A percentile compares a stretch with the other conserved stretches of the same genome.
phyloP scores from a whole-genome alignment of 2,329 filamentous ascomycete genomes.

The Chrysosphaeria jannelii region DNA sequence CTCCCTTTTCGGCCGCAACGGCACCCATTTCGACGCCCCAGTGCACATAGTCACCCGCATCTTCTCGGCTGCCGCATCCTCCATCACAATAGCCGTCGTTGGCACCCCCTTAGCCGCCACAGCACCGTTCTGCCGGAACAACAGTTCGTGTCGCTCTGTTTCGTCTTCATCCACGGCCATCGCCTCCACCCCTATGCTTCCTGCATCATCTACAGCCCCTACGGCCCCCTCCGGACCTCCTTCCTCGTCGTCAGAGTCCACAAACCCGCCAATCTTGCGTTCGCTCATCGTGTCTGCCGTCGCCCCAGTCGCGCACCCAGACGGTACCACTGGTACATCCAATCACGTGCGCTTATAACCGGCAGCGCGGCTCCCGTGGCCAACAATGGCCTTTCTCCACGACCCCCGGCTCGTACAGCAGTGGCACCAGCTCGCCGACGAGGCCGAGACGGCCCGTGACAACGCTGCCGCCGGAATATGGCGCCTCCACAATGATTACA shows the following conservation, averaged over 20 bases:
- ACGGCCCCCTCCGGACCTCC: no score
- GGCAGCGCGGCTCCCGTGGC: no score
- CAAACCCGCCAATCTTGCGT: constrained; percentile 3
- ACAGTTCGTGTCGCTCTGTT: constrained; percentile 4
- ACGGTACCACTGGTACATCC: no score
- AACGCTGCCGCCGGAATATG: constrained; percentile 78
- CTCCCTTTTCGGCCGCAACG: constrained; percentile 8
- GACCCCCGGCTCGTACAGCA: constrained; percentile 79
- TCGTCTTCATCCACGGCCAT: constrained; percentile 2
- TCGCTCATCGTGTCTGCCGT: neutral
- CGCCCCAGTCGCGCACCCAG: neutral
- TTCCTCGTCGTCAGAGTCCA: constrained; percentile 4
- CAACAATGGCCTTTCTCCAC: constrained; percentile 31
- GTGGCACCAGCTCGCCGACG: constrained; percentile 65
- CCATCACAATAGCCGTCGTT: constrained; percentile 1
- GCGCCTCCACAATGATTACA: constrained; percentile 60
- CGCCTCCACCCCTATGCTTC: no score
- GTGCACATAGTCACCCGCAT: no score
- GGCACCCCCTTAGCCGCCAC: neutral
- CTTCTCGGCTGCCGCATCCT: no score
- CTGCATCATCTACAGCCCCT: no score
- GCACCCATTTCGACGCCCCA: no score
- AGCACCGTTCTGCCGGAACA: constrained; percentile 2
- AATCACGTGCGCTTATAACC: no score
- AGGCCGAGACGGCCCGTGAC: constrained; percentile 67